A percentile compares a stretch with the other conserved stretches of the same genome.
phyloP scores from a whole-genome alignment of 345 rosid species.

The Euphorbia peplus region DNA sequence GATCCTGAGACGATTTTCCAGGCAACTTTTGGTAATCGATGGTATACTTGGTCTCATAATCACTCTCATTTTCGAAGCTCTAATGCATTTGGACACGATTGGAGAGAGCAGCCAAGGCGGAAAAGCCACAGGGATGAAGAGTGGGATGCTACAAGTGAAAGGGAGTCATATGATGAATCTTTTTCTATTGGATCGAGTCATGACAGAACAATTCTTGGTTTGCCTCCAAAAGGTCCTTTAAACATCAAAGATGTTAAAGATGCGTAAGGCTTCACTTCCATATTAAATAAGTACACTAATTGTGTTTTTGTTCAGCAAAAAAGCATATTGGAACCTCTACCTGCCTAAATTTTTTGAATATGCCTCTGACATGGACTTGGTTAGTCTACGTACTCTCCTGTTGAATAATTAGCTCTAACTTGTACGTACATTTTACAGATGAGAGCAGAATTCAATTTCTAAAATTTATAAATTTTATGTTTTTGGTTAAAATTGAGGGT shows the following conservation, averaged over 20 bases:
- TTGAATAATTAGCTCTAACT: too few relatives aligned
- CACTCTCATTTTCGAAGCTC: conserved; percentile 29
- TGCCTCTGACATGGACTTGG: too few relatives aligned
- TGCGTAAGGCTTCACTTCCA: conserved; percentile 44
- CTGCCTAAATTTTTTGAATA: too few relatives aligned
- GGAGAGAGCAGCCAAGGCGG: conserved; percentile 55
- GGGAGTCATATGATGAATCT: conserved; percentile 40
- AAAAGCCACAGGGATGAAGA: conserved; percentile 35
- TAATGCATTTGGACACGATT: conserved; percentile 42
- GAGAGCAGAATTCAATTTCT: too few relatives aligned
- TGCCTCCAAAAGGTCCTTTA: conserved; percentile 63
- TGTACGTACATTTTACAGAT: too few relatives aligned
- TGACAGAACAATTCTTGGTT: conserved; percentile 60
- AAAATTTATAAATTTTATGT: too few relatives aligned
- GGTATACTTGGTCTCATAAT: conserved; percentile 47
- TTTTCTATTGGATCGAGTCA: conserved; percentile 45
- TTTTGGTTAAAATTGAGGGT: too few relatives aligned
- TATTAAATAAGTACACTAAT: not conserved
- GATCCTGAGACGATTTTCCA: conserved; percentile 40
- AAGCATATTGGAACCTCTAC: too few relatives aligned
- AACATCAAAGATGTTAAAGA: conserved; percentile 73
- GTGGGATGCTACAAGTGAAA: conserved; percentile 42
- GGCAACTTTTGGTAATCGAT: conserved; percentile 45
- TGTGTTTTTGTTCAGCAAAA: too few relatives aligned
- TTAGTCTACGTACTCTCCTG: too few relatives aligned